Conservation (phyloP, 257 asterid species). For the Lycium barbarum region DNA sequence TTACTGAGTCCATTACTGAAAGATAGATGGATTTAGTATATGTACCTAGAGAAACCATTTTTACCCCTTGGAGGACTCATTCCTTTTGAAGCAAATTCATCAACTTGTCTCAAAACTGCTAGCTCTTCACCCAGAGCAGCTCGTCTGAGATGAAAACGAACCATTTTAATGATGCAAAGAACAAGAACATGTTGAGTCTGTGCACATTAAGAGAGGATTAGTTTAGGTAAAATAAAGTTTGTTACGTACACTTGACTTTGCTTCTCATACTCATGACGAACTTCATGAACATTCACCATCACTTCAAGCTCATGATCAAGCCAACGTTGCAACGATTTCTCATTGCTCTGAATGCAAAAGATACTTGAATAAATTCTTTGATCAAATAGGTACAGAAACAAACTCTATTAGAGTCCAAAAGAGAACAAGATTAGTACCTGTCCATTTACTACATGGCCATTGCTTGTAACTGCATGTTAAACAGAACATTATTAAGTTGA, state of each 20-base stretch:
- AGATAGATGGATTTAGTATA: not conserved
- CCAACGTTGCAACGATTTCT: conserved; percentile 91
- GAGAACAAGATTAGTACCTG: conserved; percentile 59
- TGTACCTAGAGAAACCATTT: conserved; percentile 83
- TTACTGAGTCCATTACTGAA: not conserved
- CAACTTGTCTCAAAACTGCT: conserved; percentile 86
- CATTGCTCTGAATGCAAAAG: conserved; percentile 66
- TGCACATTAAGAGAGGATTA: not conserved
- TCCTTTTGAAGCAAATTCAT: conserved; percentile 88
- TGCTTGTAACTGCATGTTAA: conserved; percentile 64
- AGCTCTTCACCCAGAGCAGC: conserved; percentile 97
- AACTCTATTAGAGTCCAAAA: conserved; percentile 22
- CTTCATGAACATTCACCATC: conserved; percentile 99
- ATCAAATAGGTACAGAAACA: conserved; percentile 21
- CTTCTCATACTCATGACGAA: conserved; percentile 97
- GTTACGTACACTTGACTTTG: conserved; percentile 96
- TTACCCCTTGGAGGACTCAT: conserved; percentile 88
- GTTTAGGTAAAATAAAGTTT: not conserved
- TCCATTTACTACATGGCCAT: conserved; percentile 69
- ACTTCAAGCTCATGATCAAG: conserved; percentile 98
- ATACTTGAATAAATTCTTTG: conserved; percentile 20
- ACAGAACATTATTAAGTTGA: not conserved
- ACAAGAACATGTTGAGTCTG: conserved; percentile 18
- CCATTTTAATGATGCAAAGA: not conserved
- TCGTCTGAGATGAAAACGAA: conserved; percentile 64